Base-by-base conservation (phyloP, 176 grass and related monocot genomes). In the Dactylis glomerata region DNA sequence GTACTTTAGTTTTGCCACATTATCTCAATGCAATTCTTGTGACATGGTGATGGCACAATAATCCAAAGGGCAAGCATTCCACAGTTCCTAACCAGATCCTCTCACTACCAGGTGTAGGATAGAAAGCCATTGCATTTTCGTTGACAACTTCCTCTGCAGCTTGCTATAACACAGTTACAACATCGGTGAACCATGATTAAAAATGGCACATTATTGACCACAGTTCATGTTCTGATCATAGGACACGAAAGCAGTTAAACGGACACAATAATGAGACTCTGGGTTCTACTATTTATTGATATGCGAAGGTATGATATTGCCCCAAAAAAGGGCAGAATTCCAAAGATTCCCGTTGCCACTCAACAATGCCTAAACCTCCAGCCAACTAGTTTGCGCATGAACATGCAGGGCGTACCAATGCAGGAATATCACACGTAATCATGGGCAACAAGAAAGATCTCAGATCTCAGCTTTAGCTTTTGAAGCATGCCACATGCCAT, bases 401-500 rank as follows among this genome's bases (percentile, higher is more conserved):
- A 71, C 68, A 68, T 51, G 77, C 82, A 68, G 32, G 12, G 16
- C 23, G 23, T 77, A 78, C 54, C 50, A 56, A 73, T 68, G 49
- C 70, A 81, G 73, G 77, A 81, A 6, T 77, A 57, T 40, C 28
- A 37, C 13, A 73, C 19, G 65, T 15, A 73, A 86, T 90, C 45
- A 90, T 79, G 74, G 57, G 36, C 80, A 73, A 45, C 15, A 6
- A 20, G 73, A 86, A 78, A 78, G 84, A 42, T 78, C 26, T 36
- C 64, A 76, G 33, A 76, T 49, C 41, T 76, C 8, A 82, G 34
- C 74, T 90, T 90, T 86, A 90, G 36, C 88, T 83, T 86, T 90
- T 86, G 46, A 63, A 74, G 88, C 88, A 86, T 79, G 84, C 68
- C 68, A 16, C 65, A 16, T 17, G 32, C 79, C 55, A 63, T 56